Conservation (phyloP, 2,329 filamentous ascomycete genomes). For the Conoideocrella luteorostrata region DNA sequence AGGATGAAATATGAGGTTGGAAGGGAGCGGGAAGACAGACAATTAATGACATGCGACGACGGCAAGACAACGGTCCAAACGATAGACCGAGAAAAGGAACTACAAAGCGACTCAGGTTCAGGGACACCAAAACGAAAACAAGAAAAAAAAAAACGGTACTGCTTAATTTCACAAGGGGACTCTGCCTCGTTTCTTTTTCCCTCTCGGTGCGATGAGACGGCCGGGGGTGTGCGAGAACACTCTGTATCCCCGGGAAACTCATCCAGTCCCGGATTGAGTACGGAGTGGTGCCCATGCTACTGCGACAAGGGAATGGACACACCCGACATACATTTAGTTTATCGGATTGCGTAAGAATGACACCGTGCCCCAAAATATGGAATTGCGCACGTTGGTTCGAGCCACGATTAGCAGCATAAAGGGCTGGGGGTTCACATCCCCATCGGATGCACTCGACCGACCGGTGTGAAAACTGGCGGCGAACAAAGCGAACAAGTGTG, state of each 20-base stretch:
- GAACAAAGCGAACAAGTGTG: not conserved
- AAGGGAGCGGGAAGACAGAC: not conserved
- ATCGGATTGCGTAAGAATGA: not conserved
- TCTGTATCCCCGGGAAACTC: constrained; percentile 2
- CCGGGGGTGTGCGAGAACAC: constrained; percentile 7
- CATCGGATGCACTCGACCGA: no score
- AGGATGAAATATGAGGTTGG: not conserved
- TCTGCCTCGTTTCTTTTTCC: constrained; percentile 11
- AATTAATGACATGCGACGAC: constrained; percentile 5
- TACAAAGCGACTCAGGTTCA: not conserved
- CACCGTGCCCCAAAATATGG: constrained; percentile 1
- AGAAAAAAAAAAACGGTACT: not conserved
- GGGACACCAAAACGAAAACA: constrained; percentile 2
- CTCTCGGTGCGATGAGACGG: constrained; percentile 8
- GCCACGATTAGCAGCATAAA: constrained; percentile 5
- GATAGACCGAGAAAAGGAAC: constrained; percentile 1
- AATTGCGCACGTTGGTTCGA: constrained; percentile 5
- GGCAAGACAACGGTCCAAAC: constrained; percentile 2
- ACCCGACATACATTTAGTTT: not conserved
- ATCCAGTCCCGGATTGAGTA: not conserved
- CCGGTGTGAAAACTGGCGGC: no score
- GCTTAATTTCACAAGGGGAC: constrained; percentile 3
- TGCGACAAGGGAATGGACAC: constrained; percentile 3
- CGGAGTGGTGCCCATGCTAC: not conserved
- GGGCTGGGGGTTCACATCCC: constrained; percentile 1